Evolutionary conservation across 176 grass and related monocot genomes (phyloP).

Genomic region (Carex scoparia): DNA sequence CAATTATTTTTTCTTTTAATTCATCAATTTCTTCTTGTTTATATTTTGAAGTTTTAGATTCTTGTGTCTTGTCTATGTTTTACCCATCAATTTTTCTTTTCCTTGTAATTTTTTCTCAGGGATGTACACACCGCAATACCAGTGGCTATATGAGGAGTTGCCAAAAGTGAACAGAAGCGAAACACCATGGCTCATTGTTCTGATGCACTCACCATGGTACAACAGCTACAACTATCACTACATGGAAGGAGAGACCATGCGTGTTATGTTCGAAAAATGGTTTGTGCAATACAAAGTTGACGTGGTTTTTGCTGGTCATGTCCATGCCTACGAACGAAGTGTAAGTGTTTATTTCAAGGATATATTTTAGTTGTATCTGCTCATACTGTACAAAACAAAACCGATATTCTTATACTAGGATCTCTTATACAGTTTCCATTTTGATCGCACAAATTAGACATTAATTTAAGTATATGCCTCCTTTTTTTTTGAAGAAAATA

Average conservation of each 20-base stretch:
- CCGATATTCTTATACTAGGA: neutral
- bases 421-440: neutral
- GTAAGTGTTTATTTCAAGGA: constrained; percentile 28
- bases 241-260: constrained; percentile 95
- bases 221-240: constrained; percentile 96
- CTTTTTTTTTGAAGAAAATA: neutral
- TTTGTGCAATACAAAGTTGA: constrained; percentile 92
- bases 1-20: neutral
- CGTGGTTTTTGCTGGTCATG: constrained; percentile 74
- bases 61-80: neutral
- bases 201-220: constrained; percentile 94
- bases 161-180: constrained; percentile 80
- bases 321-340: constrained; percentile 92
- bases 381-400: neutral
- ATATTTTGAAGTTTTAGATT: neutral
- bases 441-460: too few species aligned
- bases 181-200: constrained; percentile 87
- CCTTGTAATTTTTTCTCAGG: constrained; percentile 32
- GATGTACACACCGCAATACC: constrained; percentile 83
- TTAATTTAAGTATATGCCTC: neutral
- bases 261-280: constrained; percentile 85
- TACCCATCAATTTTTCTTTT: neutral
- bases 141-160: constrained; percentile 79
- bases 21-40: neutral
- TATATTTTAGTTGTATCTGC: neutral